Conservation (phyloP, 441 rosid genomes). For the Euphorbia corollata region DNA sequence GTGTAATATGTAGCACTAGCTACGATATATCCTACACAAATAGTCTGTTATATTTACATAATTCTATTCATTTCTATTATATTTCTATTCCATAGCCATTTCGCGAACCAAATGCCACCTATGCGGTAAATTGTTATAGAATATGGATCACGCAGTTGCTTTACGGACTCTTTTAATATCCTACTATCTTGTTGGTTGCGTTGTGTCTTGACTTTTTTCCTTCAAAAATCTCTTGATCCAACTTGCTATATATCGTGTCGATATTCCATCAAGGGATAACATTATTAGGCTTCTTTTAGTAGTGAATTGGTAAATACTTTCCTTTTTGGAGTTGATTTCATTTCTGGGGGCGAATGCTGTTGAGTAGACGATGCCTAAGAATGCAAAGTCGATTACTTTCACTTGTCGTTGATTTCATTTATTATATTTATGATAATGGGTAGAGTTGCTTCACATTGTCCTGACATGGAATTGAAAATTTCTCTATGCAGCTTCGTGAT, state of each 20-base stretch:
- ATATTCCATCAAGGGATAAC: background rate
- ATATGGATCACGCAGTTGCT: background rate
- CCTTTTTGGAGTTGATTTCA: background rate
- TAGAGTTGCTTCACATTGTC: slow-evolving; percentile 14
- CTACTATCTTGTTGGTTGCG: background rate
- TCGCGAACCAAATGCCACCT: too few species aligned
- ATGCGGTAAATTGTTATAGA: background rate
- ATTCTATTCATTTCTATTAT: too few species aligned
- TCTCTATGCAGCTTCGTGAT: slow-evolving; percentile 51
- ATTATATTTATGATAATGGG: background rate
- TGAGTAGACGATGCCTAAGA: slow-evolving; percentile 8
- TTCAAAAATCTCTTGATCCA: background rate
- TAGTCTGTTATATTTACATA: too few species aligned
- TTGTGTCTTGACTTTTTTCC: background rate
- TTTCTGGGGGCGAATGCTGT: background rate
- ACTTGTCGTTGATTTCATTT: background rate
- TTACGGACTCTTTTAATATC: background rate
- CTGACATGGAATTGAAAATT: slow-evolving; percentile 18
- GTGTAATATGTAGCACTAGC: too few species aligned
- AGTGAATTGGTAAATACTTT: too few species aligned
- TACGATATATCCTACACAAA: too few species aligned
- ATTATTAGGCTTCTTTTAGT: too few species aligned
- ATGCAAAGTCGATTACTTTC: background rate
- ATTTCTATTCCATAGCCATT: too few species aligned
- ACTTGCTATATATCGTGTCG: background rate